Conservation (phyloP, 2,329 filamentous ascomycete genomes). For the Diaporthe destruens region DNA sequence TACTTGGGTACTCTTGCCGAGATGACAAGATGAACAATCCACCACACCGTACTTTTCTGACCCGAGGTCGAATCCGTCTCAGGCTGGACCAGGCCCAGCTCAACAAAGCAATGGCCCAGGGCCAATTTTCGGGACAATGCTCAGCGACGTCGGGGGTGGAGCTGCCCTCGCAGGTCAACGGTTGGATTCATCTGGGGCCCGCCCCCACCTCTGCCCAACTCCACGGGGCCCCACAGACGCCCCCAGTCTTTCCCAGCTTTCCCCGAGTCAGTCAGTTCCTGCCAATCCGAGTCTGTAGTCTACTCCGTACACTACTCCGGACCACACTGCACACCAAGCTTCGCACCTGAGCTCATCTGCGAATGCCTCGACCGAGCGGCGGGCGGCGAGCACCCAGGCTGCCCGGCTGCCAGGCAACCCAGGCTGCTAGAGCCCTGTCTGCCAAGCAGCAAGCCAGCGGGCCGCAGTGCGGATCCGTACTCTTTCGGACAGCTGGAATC, state of each 20-base stretch:
- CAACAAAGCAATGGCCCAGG: background rate
- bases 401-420: too few relatives aligned
- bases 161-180: background rate
- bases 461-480: conserved; percentile 31
- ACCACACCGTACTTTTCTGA: background rate
- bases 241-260: background rate
- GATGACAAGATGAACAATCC: background rate
- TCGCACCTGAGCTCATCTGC: background rate
- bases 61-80: background rate
- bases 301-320: too few relatives aligned
- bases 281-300: conserved; percentile 18
- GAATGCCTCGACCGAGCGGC: background rate
- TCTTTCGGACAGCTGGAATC: conserved; percentile 30
- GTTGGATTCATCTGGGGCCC: background rate
- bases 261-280: conserved; percentile 18
- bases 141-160: conserved; percentile 8
- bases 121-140: conserved; percentile 24
- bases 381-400: too few relatives aligned
- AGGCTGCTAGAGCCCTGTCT: background rate
- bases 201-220: background rate
- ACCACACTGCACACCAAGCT: background rate
- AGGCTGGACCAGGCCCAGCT: background rate
- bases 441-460: conserved; percentile 18
- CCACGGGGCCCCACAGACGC: conserved; percentile 20
- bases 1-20: background rate